Evolutionary conservation across 2,329 filamentous ascomycete species (phyloP), one percentile per base, ranked within the genome.

Genomic region (Pestalotiopsis sp.): DNA sequence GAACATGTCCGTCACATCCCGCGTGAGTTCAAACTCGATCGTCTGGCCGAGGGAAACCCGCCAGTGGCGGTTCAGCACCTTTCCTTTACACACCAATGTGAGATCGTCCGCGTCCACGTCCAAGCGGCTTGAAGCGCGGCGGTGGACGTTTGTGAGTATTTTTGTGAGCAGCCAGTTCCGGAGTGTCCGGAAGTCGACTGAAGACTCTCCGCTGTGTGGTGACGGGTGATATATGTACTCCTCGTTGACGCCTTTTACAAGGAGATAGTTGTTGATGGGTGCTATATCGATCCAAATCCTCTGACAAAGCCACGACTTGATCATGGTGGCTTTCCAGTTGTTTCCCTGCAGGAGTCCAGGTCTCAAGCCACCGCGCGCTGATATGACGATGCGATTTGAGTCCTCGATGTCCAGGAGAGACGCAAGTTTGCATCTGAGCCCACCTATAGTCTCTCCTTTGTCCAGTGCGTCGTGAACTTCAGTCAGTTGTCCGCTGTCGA

Each of bases 171-270:
- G 49, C 74, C 72, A 74, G 9, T 56, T 65, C 68, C 74, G 73
- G 25, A 76, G 69, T 7, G 63, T 58, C 12, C 31, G 39, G 27
- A 72, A 62, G 11, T 69, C 58, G 52, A 57, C 69, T 69, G 23
- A 72, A 7, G 67, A 70, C 60, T 5, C 69, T 68, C 2, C 57
- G 63, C 45, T 62, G 3, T 31, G 12, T 23, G 49, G 3, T 11
- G 67, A 31, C 7, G 73, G 73, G 58, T 81, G 79, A 52, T 74
- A 79, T 52, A 81, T 39, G 63, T 80, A 81, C 57, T 77, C 71
- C 67, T 79, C 74, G 39, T 77, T 76, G n/a, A 76, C 70, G 2
- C 77, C 78, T 11, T 67, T 72, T 14, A 81, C 62, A 9, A 80
- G 66, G 38, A 79, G 69, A 38, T 76, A 79, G 4, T 71, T 66